phyloP scores from a whole-genome alignment of 1,139 yeast species.

The Arxiozyma telluris region DNA sequence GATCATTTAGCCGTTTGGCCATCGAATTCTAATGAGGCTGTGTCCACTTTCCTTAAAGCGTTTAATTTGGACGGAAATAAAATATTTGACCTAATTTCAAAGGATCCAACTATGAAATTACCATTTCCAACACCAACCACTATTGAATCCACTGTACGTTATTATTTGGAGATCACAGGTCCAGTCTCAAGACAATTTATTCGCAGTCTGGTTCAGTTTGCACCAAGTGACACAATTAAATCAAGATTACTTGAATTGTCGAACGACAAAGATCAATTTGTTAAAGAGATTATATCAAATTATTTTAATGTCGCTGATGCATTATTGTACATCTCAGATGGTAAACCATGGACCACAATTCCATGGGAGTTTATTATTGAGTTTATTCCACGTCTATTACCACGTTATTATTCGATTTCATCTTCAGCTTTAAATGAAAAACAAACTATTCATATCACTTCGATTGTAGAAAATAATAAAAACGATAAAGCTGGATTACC shows the following conservation, averaged over 20 bases:
- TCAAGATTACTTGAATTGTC: slow-evolving; percentile 47
- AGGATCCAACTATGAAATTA: slow-evolving; percentile 64
- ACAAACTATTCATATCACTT: slow-evolving; percentile 72
- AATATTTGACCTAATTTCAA: slow-evolving; percentile 56
- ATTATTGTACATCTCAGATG: slow-evolving; percentile 45
- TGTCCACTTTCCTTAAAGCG: slow-evolving; percentile 51
- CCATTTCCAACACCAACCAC: slow-evolving; percentile 92
- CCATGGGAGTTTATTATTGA: slow-evolving; percentile 85
- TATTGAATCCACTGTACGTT: slow-evolving; percentile 74
- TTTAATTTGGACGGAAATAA: slow-evolving; percentile 51
- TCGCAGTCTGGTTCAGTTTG: slow-evolving; percentile 66
- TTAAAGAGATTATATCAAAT: slow-evolving; percentile 48
- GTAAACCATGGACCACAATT: slow-evolving; percentile 49
- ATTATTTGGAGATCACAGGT: slow-evolving; percentile 85
- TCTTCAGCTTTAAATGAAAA: slow-evolving; percentile 79
- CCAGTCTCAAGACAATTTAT: slow-evolving; percentile 87
- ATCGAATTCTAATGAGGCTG: slow-evolving; percentile 70
- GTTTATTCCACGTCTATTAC: slow-evolving; percentile 71
- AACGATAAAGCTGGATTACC: slow-evolving; percentile 31
- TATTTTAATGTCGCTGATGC: slow-evolving; percentile 72
- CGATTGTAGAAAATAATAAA: slow-evolving; percentile 67
- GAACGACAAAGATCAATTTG: slow-evolving; percentile 59
- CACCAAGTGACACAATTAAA: slow-evolving; percentile 55
- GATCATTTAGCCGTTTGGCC: slow-evolving; percentile 96
- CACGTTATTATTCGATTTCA: slow-evolving; percentile 93